Conservation (phyloP, 2,329 filamentous ascomycete species). For the Colletotrichum karsti region DNA sequence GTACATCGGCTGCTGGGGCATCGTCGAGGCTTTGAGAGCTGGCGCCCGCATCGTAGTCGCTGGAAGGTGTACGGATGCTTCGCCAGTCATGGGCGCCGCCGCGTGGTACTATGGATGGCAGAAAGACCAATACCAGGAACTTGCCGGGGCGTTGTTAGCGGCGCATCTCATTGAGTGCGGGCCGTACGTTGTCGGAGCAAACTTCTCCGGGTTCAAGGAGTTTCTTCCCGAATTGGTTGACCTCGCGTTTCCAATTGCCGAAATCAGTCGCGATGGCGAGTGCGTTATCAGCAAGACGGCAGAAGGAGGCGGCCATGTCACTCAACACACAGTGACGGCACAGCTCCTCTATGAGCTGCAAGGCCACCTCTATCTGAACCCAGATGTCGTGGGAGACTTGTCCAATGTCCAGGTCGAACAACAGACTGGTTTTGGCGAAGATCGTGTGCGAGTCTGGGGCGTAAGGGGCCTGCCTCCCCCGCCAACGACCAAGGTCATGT, state of each 20-base stretch:
- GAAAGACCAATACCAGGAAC: conserved; percentile 51
- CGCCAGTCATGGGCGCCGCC: conserved; percentile 59
- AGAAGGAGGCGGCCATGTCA: conserved; percentile 43
- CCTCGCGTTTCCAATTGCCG: conserved; percentile 58
- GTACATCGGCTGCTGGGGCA: conserved; percentile 59
- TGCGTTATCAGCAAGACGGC: conserved; percentile 49
- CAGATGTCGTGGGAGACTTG: conserved; percentile 54
- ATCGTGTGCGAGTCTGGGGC: conserved; percentile 50
- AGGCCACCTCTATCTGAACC: conserved; percentile 55
- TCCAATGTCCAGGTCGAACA: conserved; percentile 44
- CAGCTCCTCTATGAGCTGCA: conserved; percentile 61
- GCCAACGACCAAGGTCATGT: conserved; percentile 59
- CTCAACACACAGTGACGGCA: conserved; percentile 45
- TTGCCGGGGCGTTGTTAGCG: conserved; percentile 55
- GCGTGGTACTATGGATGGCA: conserved; percentile 61
- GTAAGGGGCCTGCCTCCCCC: conserved; percentile 53
- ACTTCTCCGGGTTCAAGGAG: conserved; percentile 55
- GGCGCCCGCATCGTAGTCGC: conserved; percentile 53
- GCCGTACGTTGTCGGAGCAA: conserved; percentile 59
- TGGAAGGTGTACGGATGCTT: conserved; percentile 52
- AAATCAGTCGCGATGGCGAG: conserved; percentile 53
- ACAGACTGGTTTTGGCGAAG: conserved; percentile 30
- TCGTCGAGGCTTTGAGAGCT: conserved; percentile 44
- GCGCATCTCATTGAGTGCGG: conserved; percentile 61
- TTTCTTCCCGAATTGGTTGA: conserved; percentile 38